Evolutionary conservation across 768 basidiomycete species (phyloP).

Genomic region (Solioccasus polychromus): DNA sequence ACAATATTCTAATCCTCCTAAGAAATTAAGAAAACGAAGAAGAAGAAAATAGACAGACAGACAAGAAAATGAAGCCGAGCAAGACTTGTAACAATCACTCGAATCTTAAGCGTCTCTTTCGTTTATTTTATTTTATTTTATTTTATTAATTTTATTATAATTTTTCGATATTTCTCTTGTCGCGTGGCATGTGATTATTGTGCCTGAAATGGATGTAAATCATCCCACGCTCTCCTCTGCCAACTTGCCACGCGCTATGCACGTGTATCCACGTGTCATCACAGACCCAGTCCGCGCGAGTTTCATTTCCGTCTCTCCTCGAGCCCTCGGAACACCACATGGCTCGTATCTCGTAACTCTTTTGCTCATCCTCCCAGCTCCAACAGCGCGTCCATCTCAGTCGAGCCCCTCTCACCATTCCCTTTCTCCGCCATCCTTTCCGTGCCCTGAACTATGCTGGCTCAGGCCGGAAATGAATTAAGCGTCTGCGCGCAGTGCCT

Average conservation of each 20-base stretch:
- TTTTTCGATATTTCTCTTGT: neutral
- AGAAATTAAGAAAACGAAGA: no score
- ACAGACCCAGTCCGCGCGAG: neutral
- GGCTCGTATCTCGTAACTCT: no score
- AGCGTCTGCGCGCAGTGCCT: no score
- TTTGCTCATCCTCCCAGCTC: no score
- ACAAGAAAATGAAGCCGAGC: neutral
- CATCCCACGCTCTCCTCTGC: no score
- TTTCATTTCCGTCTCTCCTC: no score
- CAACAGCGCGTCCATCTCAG: no score
- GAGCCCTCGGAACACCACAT: no score
- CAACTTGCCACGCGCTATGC: constrained; percentile 15
- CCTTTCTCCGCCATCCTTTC: no score
- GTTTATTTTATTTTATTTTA: constrained; percentile 13
- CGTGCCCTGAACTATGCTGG: no score
- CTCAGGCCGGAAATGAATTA: no score
- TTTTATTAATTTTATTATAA: neutral
- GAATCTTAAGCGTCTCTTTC: neutral
- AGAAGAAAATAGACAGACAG: neutral
- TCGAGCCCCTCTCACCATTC: no score
- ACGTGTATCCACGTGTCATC: constrained; percentile 21
- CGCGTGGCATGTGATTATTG: constrained; percentile 19
- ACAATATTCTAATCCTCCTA: neutral
- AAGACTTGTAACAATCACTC: neutral
- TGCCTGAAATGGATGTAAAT: constrained; percentile 27